A percentile compares a stretch with the other conserved stretches of the same genome.
phyloP scores from a whole-genome alignment of 2,329 filamentous ascomycete genomes.

The Phaeosphaeriaceae sp. region DNA sequence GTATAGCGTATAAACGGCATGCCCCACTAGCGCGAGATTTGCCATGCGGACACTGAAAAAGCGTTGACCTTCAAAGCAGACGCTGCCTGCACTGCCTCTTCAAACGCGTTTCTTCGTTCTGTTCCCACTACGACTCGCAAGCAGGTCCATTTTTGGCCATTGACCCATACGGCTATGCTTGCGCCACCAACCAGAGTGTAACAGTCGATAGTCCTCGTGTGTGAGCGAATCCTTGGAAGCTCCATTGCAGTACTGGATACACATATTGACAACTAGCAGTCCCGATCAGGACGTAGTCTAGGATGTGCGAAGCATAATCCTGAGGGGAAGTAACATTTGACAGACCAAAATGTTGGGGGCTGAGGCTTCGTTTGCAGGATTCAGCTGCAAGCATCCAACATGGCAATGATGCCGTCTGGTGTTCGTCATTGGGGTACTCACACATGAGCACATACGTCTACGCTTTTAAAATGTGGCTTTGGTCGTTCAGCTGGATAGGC shows the following conservation, averaged over 20 bases:
- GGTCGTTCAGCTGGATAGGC: too few species aligned
- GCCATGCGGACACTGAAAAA: too few species aligned
- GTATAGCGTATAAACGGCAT: not conserved
- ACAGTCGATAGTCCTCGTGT: too few species aligned
- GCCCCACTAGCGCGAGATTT: not conserved
- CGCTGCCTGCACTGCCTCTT: not conserved
- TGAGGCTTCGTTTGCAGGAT: too few species aligned
- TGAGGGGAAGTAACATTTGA: not conserved
- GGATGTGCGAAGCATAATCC: not conserved
- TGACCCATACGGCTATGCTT: not conserved
- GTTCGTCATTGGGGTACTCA: too few species aligned
- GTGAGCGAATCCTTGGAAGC: too few species aligned
- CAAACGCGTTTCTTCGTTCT: not conserved
- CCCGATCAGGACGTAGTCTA: not conserved
- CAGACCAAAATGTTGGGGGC: not conserved
- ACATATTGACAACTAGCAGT: not conserved
- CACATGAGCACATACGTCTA: too few species aligned
- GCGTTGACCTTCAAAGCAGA: not conserved
- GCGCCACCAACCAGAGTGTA: not conserved
- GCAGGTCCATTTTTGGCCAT: not conserved
- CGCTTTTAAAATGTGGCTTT: too few species aligned
- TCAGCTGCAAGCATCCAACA: too few species aligned
- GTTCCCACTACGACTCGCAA: not conserved
- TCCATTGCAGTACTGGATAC: too few species aligned
- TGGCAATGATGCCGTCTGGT: too few species aligned